A percentile compares a stretch with the other conserved stretches of the same genome.
Evolutionary conservation across 2,329 filamentous ascomycete species (phyloP).

Genomic region (Rhinocladiella similis): DNA sequence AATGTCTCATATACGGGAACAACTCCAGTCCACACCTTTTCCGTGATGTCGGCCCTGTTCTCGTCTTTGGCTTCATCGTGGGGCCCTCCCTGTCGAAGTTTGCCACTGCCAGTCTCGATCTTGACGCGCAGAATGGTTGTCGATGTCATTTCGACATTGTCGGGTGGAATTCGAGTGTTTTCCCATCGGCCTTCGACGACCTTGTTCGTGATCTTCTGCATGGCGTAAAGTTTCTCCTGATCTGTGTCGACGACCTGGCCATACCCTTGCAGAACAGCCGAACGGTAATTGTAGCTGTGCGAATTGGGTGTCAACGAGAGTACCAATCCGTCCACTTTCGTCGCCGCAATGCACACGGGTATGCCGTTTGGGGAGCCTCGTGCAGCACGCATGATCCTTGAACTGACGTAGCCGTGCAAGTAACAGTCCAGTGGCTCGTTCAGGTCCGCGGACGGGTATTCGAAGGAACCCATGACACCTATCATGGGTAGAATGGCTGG

Average conservation of each 20-base stretch:
- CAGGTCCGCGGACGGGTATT: conserved; percentile 58
- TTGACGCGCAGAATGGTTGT: conserved; percentile 71
- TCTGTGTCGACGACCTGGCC: conserved; percentile 66
- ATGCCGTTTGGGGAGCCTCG: conserved; percentile 54
- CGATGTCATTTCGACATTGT: conserved; percentile 69
- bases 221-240: conserved; percentile 74
- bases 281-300: conserved; percentile 86
- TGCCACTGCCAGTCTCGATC: conserved; percentile 72
- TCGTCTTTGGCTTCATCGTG: conserved; percentile 60
- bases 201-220: conserved; percentile 74
- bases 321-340: conserved; percentile 76
- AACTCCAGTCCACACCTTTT: conserved; percentile 61
- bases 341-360: conserved; percentile 71
- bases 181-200: conserved; percentile 70
- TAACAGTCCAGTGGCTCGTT: conserved; percentile 73
- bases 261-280: conserved; percentile 73
- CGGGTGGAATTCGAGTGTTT: conserved; percentile 69
- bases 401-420: conserved; percentile 80
- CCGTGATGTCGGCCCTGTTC: conserved; percentile 49
- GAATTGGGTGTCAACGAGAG: conserved; percentile 76
- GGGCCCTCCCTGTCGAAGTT: conserved; percentile 67
- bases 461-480: conserved; percentile 75
- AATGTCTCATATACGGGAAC: conserved; percentile 64
- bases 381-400: conserved; percentile 70
- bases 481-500: conserved; percentile 83